A percentile compares a stretch with the other conserved stretches of the same genome.
These are phyloP conservation scores for Apocynum venetum DNA, from an alignment of 257 asterid species.

Conservation along the genomic window DNA sequence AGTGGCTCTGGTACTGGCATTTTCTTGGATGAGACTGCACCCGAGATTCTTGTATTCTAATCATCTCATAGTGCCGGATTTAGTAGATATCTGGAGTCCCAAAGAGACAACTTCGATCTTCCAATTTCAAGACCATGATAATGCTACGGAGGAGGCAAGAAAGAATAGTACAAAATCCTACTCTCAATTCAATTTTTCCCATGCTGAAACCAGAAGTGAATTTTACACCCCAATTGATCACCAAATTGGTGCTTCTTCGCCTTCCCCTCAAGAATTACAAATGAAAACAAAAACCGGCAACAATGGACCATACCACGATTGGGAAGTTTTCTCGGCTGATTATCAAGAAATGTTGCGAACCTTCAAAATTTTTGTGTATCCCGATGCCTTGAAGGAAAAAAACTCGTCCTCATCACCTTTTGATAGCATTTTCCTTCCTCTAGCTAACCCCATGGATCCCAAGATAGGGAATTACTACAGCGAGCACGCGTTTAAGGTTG, in stretches of 20 bases:
- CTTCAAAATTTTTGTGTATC: conserved; percentile 59
- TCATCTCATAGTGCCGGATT: neutral
- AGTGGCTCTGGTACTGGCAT: neutral
- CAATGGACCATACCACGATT: conserved; percentile 52
- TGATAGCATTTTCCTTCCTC: conserved; percentile 50
- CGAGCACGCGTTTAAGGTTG: conserved; percentile 72
- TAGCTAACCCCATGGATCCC: conserved; percentile 44
- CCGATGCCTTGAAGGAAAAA: conserved; percentile 34
- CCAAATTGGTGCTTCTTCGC: neutral
- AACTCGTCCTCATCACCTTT: conserved; percentile 35
- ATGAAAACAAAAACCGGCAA: neutral
- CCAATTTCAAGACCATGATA: neutral
- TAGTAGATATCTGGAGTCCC: neutral
- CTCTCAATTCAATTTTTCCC: neutral
- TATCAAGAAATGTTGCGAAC: conserved; percentile 50
- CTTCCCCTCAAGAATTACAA: neutral
- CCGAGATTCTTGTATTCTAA: neutral
- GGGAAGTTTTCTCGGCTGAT: conserved; percentile 53
- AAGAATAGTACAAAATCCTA: neutral
- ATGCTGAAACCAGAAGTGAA: neutral
- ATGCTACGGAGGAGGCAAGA: neutral
- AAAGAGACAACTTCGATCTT: neutral
- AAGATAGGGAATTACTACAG: conserved; percentile 75
- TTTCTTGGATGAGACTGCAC: neutral
- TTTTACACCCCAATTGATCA: neutral